A percentile compares a stretch with the other conserved stretches of the same genome.
These are phyloP conservation scores for Debaryomycetaceae sp. DNA, from an alignment of 1,139 yeast genomes.

Conservation along the genomic window DNA sequence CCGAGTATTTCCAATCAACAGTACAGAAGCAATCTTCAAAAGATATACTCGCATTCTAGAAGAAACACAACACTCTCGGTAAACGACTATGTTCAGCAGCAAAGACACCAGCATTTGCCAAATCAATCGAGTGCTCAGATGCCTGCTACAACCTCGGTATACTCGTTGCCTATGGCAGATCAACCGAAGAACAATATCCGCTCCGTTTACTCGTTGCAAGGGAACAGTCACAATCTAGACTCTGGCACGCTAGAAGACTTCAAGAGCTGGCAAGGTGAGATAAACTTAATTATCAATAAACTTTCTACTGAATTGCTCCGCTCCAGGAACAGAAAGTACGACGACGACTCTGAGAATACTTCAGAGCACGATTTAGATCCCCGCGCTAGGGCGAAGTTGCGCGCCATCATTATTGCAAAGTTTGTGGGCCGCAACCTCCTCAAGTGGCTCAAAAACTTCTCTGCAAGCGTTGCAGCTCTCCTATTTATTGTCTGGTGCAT, in stretches of 20 bases:
- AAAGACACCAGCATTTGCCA: slow-evolving; percentile 23
- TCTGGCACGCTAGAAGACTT: slow-evolving; percentile 31
- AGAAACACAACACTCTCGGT: slow-evolving; percentile 37
- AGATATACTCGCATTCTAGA: slow-evolving; percentile 45
- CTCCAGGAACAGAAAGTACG: slow-evolving; percentile 7
- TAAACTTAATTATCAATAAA: slow-evolving; percentile 38
- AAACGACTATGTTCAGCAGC: slow-evolving; percentile 38
- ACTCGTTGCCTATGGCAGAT: slow-evolving; percentile 20
- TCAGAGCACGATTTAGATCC: slow-evolving; percentile 20
- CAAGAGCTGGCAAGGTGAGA: slow-evolving; percentile 45
- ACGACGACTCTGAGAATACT: slow-evolving; percentile 7
- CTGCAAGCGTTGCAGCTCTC: slow-evolving; percentile 36
- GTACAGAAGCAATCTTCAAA: slow-evolving; percentile 37
- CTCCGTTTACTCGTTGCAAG: slow-evolving; percentile 11
- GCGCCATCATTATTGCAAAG: slow-evolving; percentile 21
- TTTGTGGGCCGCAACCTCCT: slow-evolving; percentile 28
- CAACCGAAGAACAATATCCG: slow-evolving; percentile 5
- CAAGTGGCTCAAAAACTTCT: slow-evolving; percentile 33
- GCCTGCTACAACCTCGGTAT: slow-evolving; percentile 19
- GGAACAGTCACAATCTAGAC: slow-evolving; percentile 8
- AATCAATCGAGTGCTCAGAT: slow-evolving; percentile 10
- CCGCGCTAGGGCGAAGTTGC: slow-evolving; percentile 21
- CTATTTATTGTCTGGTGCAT: slow-evolving; percentile 44
- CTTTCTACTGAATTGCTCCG: slow-evolving; percentile 35
- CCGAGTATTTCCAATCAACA: slow-evolving; percentile 32